A percentile compares a stretch with the other conserved stretches of the same genome.
These are phyloP conservation scores for Macaranga tanarius DNA, from an alignment of 441 rosid genomes.

Conservation along the genomic window DNA sequence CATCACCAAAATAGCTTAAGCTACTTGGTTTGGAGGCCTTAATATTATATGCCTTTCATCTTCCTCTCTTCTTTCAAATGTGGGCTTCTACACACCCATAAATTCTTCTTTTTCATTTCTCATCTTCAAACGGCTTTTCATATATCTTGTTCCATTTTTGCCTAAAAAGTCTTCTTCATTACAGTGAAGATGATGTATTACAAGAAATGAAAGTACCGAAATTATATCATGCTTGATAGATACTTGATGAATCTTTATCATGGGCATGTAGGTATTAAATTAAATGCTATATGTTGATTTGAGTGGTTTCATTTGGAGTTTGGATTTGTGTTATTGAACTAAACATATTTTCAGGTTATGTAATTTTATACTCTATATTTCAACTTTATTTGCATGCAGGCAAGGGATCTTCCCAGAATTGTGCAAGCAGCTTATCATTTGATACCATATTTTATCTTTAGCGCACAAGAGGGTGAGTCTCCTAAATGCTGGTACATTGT, in stretches of 20 bases:
- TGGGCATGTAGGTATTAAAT: background rate
- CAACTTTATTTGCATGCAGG: constrained; percentile 47
- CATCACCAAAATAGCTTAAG: no score
- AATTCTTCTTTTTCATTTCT: background rate
- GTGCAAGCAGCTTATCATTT: constrained; percentile 77
- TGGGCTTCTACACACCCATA: no score
- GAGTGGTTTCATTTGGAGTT: background rate
- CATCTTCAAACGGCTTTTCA: background rate
- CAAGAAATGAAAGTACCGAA: background rate
- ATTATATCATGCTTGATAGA: background rate
- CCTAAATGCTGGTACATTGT: constrained; percentile 8
- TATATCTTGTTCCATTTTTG: no score
- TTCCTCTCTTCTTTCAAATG: no score
- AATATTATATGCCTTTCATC: no score
- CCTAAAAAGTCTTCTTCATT: no score
- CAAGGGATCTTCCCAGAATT: constrained; percentile 84
- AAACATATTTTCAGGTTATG: background rate
- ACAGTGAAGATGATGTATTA: background rate
- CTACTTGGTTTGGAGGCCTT: no score
- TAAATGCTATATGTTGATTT: constrained; percentile 2
- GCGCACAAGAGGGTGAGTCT: constrained; percentile 76
- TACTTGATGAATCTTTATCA: background rate
- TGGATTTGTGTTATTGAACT: background rate
- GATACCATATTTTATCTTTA: constrained; percentile 86
- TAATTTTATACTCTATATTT: constrained; percentile 5